Conservation (phyloP, 2,329 filamentous ascomycete genomes). For the Cercospora sesami region DNA sequence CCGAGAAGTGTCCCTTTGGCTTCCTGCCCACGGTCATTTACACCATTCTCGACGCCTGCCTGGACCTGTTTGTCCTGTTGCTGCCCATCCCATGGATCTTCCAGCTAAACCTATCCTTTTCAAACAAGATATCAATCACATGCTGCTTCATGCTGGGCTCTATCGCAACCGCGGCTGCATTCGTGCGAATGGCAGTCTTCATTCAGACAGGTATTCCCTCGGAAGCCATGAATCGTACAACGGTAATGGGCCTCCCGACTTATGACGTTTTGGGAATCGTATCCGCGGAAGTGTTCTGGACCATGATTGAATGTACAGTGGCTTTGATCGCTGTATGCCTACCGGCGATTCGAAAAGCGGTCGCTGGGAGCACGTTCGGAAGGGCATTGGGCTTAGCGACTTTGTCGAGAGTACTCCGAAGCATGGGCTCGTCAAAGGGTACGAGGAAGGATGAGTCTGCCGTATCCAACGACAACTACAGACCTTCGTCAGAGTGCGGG, state of each 20-base stretch:
- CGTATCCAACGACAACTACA: not conserved
- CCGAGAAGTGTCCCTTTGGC: constrained; percentile 20
- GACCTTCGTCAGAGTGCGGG: not conserved
- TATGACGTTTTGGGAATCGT: constrained; percentile 27
- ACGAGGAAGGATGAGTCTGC: not conserved
- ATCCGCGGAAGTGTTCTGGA: constrained; percentile 22
- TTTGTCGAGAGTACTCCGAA: constrained; percentile 9
- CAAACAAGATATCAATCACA: constrained; percentile 19
- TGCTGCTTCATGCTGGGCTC: constrained; percentile 20
- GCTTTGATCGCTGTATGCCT: constrained; percentile 22
- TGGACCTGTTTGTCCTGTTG: constrained; percentile 20
- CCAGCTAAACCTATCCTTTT: constrained; percentile 16
- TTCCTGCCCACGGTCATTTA: constrained; percentile 23
- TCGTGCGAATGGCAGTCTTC: constrained; percentile 21
- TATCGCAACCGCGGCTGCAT: constrained; percentile 21
- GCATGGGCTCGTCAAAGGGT: not conserved
- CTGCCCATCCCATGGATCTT: constrained; percentile 23
- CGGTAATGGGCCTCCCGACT: constrained; percentile 15
- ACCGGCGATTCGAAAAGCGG: constrained; percentile 15
- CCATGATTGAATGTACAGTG: constrained; percentile 21
- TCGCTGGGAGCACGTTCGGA: constrained; percentile 13
- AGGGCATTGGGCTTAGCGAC: constrained; percentile 10
- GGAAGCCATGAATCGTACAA: constrained; percentile 17
- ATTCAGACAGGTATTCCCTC: constrained; percentile 21
- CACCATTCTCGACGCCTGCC: constrained; percentile 20